Base-by-base conservation (phyloP, 768 basidiomycete species). In the Omphalotus guepiniiformis region DNA sequence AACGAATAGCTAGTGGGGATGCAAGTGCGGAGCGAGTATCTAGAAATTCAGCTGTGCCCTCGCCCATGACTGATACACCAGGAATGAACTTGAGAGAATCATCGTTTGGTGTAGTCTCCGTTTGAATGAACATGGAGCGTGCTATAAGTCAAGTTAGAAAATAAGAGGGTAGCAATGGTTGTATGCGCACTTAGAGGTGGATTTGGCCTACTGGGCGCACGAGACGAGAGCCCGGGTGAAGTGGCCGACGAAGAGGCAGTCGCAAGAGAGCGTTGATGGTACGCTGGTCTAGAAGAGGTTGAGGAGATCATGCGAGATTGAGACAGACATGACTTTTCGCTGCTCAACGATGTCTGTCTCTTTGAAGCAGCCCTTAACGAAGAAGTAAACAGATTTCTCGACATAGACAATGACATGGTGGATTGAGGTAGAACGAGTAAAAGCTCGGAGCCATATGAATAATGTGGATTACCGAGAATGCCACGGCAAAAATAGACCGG, bases 71-170 rank as follows among this genome's bases (percentile, higher is more conserved):
- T 23, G 82, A 65, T 19, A 84, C 75, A 0, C 96, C 96, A 1
- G 95, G 96, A 49, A 99, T 93, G 69, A 99, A 99, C 66, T 99
- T 98, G 42, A 99, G 79, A 1, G 94, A 95, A 62, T 97, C 93
- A 26, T 92, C 90, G 63, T 99, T 99, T 0, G 96, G 96, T 0
- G 96, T 99, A 8, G 84, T 82, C 69, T 97, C 94, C 4, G 95
- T 98, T 68, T 99, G 96, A 48, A 98, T 96, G 72, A 98, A 98
- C 94, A 97, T 95, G 45, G 87, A 85, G 19, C 93, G 82, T 27
- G 69, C 88, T 91, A 50, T 46, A 29, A 21, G 18, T 36, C 29
- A 21, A 28, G 7, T 13, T 27, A 34, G 3, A 21, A 16, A 9
- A 35, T 23, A 4, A 19, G 3, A 4, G 2, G 19, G 22, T n/a